phyloP scores from a whole-genome alignment of 2,329 filamentous ascomycete species.

The Colletotrichum graminicola region DNA sequence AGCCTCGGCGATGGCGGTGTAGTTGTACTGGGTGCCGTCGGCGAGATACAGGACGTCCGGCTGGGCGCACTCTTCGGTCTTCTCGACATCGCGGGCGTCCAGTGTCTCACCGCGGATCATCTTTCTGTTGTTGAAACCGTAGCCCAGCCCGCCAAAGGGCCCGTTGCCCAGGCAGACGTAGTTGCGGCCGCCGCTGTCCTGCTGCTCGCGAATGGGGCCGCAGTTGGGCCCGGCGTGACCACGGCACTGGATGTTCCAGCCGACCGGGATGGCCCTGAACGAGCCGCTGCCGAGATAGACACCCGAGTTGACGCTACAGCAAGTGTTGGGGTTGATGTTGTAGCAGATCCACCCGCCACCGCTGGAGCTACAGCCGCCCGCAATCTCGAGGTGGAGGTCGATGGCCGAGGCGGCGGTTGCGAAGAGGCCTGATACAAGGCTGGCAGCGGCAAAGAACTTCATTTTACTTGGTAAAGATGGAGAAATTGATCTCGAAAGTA shows the following conservation, averaged over 20 bases:
- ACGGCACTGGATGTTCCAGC: constrained; percentile 25
- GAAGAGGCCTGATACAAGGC: constrained; percentile 31
- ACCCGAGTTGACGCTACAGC: constrained; percentile 30
- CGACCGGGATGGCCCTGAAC: constrained; percentile 27
- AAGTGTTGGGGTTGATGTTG: constrained; percentile 17
- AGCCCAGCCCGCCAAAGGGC: constrained; percentile 22
- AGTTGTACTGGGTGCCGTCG: constrained; percentile 38
- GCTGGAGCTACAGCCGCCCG: constrained; percentile 31
- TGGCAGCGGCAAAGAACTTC: constrained; percentile 23
- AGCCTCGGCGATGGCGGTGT: constrained; percentile 31
- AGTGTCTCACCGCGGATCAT: constrained; percentile 32
- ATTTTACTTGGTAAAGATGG: constrained; percentile 27
- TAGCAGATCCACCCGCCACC: constrained; percentile 11
- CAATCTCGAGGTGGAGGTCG: constrained; percentile 35
- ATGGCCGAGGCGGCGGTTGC: constrained; percentile 31
- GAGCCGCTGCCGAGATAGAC: constrained; percentile 27
- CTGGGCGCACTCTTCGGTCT: constrained; percentile 24
- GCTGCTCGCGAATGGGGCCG: constrained; percentile 26
- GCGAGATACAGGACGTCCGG: constrained; percentile 31
- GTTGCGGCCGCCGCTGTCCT: constrained; percentile 25
- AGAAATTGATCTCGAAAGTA: constrained; percentile 8
- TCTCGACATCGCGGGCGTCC: constrained; percentile 20
- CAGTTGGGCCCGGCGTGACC: constrained; percentile 30
- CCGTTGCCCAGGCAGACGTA: constrained; percentile 26
- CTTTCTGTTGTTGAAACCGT: constrained; percentile 28